A percentile compares a stretch with the other conserved stretches of the same genome.
phyloP scores from a whole-genome alignment of 2,329 filamentous ascomycete genomes.

The Aureobasidium sp. region DNA sequence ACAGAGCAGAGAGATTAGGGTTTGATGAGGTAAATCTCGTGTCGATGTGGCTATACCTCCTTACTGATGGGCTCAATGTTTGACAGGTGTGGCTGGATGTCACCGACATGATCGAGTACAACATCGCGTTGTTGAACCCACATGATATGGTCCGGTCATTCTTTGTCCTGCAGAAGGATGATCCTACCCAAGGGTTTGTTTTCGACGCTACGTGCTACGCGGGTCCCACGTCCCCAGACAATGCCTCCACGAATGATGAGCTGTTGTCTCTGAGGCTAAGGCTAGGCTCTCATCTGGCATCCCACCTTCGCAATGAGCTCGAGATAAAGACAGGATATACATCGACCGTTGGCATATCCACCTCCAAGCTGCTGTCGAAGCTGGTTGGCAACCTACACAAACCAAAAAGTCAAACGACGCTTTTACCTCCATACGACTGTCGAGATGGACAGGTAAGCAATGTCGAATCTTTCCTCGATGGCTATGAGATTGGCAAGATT shows the following conservation, averaged over 20 bases:
- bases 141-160: constrained; percentile 62
- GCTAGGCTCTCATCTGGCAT: constrained; percentile 74
- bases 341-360: constrained; percentile 78
- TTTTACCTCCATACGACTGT: constrained; percentile 58
- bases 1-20: constrained; percentile 71
- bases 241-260: background rate
- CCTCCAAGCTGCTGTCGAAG: constrained; percentile 80
- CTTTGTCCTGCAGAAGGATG: constrained; percentile 65
- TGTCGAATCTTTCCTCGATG: constrained; percentile 64
- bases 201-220: constrained; percentile 66
- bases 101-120: constrained; percentile 80
- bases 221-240: constrained; percentile 54
- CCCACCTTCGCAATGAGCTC: constrained; percentile 63
- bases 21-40: constrained; percentile 68
- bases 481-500: constrained; percentile 68
- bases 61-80: background rate
- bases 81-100: constrained; percentile 64
- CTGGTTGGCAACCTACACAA: constrained; percentile 79
- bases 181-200: constrained; percentile 72
- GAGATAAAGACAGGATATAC: constrained; percentile 77
- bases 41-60: too few species aligned
- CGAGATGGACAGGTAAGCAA: constrained; percentile 20
- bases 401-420: constrained; percentile 77
- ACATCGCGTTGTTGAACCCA: constrained; percentile 62
- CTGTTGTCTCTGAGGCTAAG: constrained; percentile 51